Conservation (phyloP, 257 asterid species). For the Eustoma russellianum region DNA sequence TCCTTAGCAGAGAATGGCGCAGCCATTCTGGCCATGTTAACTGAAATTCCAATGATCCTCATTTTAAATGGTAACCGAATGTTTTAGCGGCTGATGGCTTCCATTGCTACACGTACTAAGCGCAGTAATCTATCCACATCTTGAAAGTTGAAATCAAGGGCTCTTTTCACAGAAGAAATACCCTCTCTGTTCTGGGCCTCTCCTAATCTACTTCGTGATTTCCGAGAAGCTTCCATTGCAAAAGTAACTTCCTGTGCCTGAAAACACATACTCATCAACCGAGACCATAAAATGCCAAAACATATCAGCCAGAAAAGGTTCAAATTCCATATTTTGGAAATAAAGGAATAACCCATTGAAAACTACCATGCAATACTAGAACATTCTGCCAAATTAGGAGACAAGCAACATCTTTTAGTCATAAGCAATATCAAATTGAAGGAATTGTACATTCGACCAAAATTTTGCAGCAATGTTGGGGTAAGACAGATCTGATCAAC, state of each 20-base stretch:
- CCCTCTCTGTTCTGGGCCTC: constrained; percentile 53
- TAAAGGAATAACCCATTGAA: too few species aligned
- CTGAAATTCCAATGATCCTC: constrained; percentile 15
- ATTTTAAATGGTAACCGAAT: constrained; percentile 8
- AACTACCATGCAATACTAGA: too few species aligned
- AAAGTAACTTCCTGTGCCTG: constrained; percentile 77
- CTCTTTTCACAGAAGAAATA: constrained; percentile 53
- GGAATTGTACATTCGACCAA: too few species aligned
- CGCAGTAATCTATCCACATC: constrained; percentile 78
- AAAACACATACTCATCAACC: constrained; percentile 3
- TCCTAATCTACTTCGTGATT: constrained; percentile 54
- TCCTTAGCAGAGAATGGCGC: constrained; percentile 8
- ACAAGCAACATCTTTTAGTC: too few species aligned
- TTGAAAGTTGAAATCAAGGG: constrained; percentile 88
- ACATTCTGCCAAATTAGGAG: too few species aligned
- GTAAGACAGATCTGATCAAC: too few species aligned
- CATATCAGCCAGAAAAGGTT: background rate
- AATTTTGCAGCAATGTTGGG: too few species aligned
- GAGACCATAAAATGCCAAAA: background rate
- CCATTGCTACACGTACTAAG: constrained; percentile 85
- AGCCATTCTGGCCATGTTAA: constrained; percentile 11
- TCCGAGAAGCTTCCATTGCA: constrained; percentile 97
- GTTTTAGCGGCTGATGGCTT: constrained; percentile 53
- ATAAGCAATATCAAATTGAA: too few species aligned
- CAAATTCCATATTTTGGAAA: background rate